phyloP scores from a whole-genome alignment of 768 basidiomycete species.

The button mushroom (Agaricus bisporus) region DNA sequence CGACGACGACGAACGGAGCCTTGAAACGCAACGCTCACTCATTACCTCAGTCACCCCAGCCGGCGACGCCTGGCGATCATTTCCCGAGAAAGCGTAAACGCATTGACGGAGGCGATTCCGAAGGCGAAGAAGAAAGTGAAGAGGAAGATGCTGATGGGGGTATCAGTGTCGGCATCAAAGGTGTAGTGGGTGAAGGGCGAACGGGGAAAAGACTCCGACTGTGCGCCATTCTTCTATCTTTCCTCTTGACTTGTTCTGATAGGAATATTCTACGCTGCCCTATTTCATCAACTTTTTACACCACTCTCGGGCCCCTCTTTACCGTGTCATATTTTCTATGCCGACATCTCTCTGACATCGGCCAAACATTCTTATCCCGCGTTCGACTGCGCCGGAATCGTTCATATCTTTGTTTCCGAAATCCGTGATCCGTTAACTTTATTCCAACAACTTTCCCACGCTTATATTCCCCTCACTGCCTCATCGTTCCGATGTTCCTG shows the following conservation, averaged over 20 bases:
- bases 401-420: neutral
- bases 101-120: constrained; percentile 23
- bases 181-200: constrained; percentile 17
- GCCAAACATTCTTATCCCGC: neutral
- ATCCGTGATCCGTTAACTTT: too few relatives aligned
- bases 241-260: constrained; percentile 2
- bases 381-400: neutral
- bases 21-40: neutral
- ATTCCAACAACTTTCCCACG: too few relatives aligned
- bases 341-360: too few relatives aligned
- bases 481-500: too few relatives aligned
- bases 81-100: constrained; percentile 20
- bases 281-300: neutral
- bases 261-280: neutral
- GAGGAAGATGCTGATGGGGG: constrained; percentile 32
- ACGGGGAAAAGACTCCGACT: constrained; percentile 26
- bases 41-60: neutral
- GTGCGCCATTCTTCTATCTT: constrained; percentile 24
- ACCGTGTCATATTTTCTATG: too few relatives aligned
- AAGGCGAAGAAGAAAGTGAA: constrained; percentile 34
- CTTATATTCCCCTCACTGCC: too few relatives aligned
- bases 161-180: constrained; percentile 37
- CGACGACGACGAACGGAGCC: neutral
- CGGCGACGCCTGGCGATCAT: constrained; percentile 4
- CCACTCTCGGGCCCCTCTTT: too few relatives aligned